These are phyloP conservation scores for Selaginella moellendorffii DNA, from an alignment of 75 land plant species.

Conservation along the genomic window DNA sequence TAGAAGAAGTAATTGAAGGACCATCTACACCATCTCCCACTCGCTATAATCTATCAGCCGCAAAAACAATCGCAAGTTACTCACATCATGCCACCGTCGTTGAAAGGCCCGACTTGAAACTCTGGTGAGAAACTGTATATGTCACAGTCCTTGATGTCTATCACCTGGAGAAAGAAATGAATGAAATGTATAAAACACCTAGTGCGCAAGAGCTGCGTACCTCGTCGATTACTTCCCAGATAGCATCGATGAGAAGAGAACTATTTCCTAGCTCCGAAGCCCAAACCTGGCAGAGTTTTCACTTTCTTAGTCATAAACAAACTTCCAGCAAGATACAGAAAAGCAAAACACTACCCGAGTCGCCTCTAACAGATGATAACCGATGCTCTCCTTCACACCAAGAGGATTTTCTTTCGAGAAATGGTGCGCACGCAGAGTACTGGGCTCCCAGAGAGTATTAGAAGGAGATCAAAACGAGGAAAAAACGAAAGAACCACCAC, in stretches of 20 bases:
- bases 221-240: slow-evolving; percentile 52
- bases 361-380: slow-evolving; percentile 49
- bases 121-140: slow-evolving; percentile 64
- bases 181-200: neutral
- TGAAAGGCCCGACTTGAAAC: slow-evolving; percentile 51
- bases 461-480: too few species aligned
- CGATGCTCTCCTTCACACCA: slow-evolving; percentile 49
- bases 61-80: slow-evolving; percentile 9
- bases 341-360: slow-evolving; percentile 32
- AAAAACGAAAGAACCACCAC: too few species aligned
- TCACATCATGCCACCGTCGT: slow-evolving; percentile 68
- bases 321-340: neutral
- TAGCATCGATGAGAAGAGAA: slow-evolving; percentile 27
- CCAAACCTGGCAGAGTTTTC: slow-evolving; percentile 34
- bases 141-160: slow-evolving; percentile 57
- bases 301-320: neutral
- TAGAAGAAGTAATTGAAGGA: slow-evolving; percentile 87
- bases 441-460: too few species aligned
- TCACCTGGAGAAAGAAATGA: slow-evolving; percentile 34
- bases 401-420: slow-evolving; percentile 46
- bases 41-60: too few species aligned
- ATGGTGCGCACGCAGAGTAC: slow-evolving; percentile 52
- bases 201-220: slow-evolving; percentile 14
- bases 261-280: slow-evolving; percentile 27
- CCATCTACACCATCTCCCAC: slow-evolving; percentile 40